A percentile compares a stretch with the other conserved stretches of the same genome.
These are phyloP conservation scores for Pythium dissimile DNA, from an alignment of 352 stramenopile genomes.

Conservation along the genomic window DNA sequence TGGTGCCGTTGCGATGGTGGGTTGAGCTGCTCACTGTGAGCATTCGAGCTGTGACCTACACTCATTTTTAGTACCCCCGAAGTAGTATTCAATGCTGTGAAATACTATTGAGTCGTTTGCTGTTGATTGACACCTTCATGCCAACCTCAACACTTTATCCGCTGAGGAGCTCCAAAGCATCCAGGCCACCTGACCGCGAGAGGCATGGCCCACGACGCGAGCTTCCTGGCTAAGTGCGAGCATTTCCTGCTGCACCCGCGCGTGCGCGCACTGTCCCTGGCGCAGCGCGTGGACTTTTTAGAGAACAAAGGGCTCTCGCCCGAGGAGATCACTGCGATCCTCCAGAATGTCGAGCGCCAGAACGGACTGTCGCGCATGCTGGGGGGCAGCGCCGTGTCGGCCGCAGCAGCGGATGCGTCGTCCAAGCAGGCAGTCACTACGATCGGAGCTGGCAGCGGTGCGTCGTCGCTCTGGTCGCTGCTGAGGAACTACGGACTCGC, in stretches of 20 bases:
- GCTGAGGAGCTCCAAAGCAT: background rate
- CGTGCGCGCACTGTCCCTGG: conserved; percentile 58
- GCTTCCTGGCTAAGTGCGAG: conserved; percentile 58
- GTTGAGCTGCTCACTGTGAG: background rate
- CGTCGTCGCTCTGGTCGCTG: conserved; percentile 11
- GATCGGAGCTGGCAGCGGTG: no score
- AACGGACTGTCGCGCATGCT: conserved; percentile 54
- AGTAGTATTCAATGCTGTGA: background rate
- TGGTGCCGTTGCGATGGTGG: background rate
- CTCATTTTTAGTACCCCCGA: background rate
- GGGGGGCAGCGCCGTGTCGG: conserved; percentile 9
- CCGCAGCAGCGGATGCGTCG: background rate
- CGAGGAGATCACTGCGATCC: conserved; percentile 57
- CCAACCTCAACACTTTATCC: background rate
- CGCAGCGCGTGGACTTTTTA: conserved; percentile 70
- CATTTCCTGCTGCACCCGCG: conserved; percentile 65
- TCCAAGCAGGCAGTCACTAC: background rate
- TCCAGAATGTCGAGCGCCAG: conserved; percentile 50
- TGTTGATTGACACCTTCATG: background rate
- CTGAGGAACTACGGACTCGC: conserved; percentile 12
- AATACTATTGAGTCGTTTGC: background rate
- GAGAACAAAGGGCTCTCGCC: conserved; percentile 70
- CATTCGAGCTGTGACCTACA: background rate
- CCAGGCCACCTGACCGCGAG: background rate
- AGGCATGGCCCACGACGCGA: conserved; percentile 14